Base-by-base conservation (phyloP, 1,284 basidiomycete genomes). In the Rhodotorula sp. region DNA sequence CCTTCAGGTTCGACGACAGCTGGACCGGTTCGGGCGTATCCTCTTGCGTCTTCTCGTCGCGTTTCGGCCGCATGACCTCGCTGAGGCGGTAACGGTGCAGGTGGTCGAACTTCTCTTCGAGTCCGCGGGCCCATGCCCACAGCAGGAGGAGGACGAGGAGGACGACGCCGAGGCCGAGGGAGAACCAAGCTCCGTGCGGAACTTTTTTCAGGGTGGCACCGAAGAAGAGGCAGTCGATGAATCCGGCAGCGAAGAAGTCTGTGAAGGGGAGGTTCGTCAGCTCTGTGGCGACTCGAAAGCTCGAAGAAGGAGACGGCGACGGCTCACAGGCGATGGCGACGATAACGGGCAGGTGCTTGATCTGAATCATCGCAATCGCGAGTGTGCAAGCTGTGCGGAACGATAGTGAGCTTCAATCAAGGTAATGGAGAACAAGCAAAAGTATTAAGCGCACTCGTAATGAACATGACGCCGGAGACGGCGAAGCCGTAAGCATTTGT, bases 231-330 rank as follows among this genome's bases (percentile, higher is more conserved):
- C 58, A 62, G 54, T 78, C 77, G 67, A 78, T 62, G 67, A 78
- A 89, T 6, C 87, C 87, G 65, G 86, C 89, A 45, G 84, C 76
- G 4, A 86, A 0, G 72, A 89, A 85, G 77, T 85, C 38, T 43
- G 38, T 43, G 38, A 43, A 43, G 12, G 38, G 38, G 38, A 43
- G 38, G 38, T 43, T 12, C 38, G 38, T 43, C 38, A 43, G 10
- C 2, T 43, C 38, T 12, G 38, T 43, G 38, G 38, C 38, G 38
- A 14, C 12, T 43, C 38, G 38, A 12, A 43, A 8, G 34, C 34
- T 43, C 2, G 38, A 43, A 43, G 2, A 12, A 43, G 10, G 12
- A 43, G 38, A 43, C 38, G 10, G 38, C 38, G 5, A 5, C 10
- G 8, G 38, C 38, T 43, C 38, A 43, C 38, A 89, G 1, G 75